Percentiles rank a stretch among this genome's conserved stretches.
phyloP scores from a whole-genome alignment of 2,329 filamentous ascomycete species.

The Fusarium dimerum region DNA sequence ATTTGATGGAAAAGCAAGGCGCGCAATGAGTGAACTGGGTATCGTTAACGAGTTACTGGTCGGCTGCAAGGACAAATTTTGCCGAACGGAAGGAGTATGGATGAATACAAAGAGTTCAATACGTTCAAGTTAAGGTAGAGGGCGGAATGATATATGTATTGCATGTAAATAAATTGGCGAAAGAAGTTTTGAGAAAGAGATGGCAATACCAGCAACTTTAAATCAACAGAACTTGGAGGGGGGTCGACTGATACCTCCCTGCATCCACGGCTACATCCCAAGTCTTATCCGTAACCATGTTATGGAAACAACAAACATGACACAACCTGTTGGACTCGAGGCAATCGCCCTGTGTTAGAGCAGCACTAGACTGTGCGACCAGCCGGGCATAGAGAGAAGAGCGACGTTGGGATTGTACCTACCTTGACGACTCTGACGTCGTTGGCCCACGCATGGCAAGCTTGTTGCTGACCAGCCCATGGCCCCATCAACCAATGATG shows the following conservation, averaged over 20 bases:
- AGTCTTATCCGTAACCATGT: neutral
- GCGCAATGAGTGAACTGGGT: neutral
- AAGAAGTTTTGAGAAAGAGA: neutral
- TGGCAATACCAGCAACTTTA: neutral
- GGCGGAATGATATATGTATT: too few species aligned
- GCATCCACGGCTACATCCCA: neutral
- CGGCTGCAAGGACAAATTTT: neutral
- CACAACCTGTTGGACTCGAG: neutral
- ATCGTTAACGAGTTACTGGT: neutral
- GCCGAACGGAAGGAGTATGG: too few species aligned
- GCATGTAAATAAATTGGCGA: neutral
- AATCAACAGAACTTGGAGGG: neutral
- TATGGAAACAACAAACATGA: neutral
- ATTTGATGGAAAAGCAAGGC: neutral
- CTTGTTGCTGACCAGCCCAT: neutral
- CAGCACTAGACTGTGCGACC: neutral
- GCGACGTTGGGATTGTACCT: neutral
- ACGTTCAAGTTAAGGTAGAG: too few species aligned
- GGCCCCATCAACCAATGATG: neutral
- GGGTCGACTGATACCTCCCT: too few species aligned
- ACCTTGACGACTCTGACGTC: neutral
- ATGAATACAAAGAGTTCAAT: too few species aligned
- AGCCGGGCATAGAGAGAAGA: too few species aligned
- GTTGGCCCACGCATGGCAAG: neutral
- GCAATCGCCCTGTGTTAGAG: neutral